Percentiles rank a stretch among this genome's conserved stretches.
Conservation (phyloP, 257 asterid species). For the Lycium barbarum region DNA sequence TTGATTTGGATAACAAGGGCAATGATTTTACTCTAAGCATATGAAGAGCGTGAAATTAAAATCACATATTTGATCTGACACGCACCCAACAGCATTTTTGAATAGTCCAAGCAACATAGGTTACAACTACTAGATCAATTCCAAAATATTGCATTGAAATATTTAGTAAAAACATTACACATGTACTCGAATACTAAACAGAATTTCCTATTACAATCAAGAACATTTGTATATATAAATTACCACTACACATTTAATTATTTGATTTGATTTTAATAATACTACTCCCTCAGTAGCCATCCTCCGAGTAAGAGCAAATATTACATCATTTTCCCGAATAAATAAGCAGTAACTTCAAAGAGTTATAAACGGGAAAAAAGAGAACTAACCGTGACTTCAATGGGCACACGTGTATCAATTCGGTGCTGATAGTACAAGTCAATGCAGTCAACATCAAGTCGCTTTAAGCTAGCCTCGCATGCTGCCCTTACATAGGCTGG, state of each 20-base stretch:
- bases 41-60: not conserved
- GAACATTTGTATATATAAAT: not conserved
- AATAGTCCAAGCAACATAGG: no score
- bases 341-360: not conserved
- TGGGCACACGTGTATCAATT: slow-evolving; percentile 44
- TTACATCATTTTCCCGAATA: not conserved
- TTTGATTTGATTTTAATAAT: not conserved
- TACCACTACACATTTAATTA: not conserved
- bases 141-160: not conserved
- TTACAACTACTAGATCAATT: not conserved
- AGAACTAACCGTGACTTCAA: slow-evolving; percentile 47
- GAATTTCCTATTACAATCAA: not conserved
- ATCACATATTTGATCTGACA: no score
- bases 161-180: not conserved
- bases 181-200: not conserved
- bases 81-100: no score
- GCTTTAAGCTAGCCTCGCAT: slow-evolving; percentile 52
- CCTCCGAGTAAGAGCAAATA: not conserved
- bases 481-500: slow-evolving; percentile 45
- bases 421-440: slow-evolving; percentile 52
- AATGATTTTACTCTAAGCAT: not conserved
- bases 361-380: not conserved
- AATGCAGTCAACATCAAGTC: slow-evolving; percentile 45
- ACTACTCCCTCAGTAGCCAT: not conserved
- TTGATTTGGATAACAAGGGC: not conserved